Conservation (phyloP, 169 alveolate genomes). For the Theileria equi region DNA sequence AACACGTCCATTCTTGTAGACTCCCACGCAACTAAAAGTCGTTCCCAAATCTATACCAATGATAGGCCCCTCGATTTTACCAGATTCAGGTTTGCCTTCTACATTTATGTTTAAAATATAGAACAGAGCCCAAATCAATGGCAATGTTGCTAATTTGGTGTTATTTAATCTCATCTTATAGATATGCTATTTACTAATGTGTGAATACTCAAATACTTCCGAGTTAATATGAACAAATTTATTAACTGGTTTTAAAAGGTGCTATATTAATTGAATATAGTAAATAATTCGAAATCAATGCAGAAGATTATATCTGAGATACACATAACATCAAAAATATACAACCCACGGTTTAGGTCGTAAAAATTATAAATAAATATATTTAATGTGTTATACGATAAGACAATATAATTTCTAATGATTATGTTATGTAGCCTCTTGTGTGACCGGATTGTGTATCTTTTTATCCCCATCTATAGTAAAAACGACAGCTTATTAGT, state of each 20-base stretch:
- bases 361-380: background rate
- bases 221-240: too few species aligned
- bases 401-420: constrained; percentile 5
- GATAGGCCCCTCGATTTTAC: constrained; percentile 88
- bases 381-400: background rate
- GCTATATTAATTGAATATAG: too few species aligned
- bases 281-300: too few species aligned
- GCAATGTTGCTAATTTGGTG: too few species aligned
- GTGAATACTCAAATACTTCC: too few species aligned
- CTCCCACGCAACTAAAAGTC: constrained; percentile 97
- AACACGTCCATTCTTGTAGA: constrained; percentile 95
- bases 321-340: background rate
- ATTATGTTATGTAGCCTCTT: background rate
- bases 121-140: too few species aligned
- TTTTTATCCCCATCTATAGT: constrained; percentile 27
- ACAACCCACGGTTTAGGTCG: background rate
- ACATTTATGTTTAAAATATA: background rate
- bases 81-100: background rate
- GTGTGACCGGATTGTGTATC: constrained; percentile 10
- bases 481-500: too few species aligned
- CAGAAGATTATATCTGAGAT: background rate
- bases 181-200: too few species aligned
- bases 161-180: too few species aligned
- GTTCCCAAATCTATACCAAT: constrained; percentile 98
- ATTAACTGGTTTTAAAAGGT: too few species aligned